phyloP scores from a whole-genome alignment of 163 green algal species.

The Chlamydomonas reinhardtii region DNA sequence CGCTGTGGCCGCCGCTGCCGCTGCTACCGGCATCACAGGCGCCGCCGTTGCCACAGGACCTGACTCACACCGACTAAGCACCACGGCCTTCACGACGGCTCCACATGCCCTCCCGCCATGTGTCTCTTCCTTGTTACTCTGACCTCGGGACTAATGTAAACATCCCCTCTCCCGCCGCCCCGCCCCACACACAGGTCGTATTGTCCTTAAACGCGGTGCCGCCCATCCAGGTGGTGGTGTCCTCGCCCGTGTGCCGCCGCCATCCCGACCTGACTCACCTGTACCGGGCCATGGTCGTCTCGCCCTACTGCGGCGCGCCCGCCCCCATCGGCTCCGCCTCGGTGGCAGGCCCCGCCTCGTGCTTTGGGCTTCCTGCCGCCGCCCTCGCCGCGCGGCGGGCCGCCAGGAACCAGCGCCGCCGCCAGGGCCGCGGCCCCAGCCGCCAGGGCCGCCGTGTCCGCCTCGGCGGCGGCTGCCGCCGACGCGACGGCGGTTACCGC shows the following conservation, averaged over 20 bases:
- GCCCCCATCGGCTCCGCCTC: too few species aligned
- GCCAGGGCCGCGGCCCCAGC: constrained; percentile 11
- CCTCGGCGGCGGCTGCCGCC: constrained; percentile 7
- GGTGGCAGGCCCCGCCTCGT: too few species aligned
- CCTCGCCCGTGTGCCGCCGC: constrained; percentile 31
- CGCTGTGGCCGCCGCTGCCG: too few species aligned
- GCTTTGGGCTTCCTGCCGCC: background rate
- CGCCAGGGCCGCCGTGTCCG: constrained; percentile 18
- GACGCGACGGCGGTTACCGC: constrained; percentile 4
- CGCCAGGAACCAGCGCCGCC: background rate
- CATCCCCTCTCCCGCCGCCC: too few species aligned
- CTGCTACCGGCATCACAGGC: too few species aligned
- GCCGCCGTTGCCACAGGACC: too few species aligned
- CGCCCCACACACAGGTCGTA: too few species aligned
- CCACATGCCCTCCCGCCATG: too few species aligned
- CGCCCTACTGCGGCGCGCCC: constrained; percentile 27
- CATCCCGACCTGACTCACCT: constrained; percentile 23
- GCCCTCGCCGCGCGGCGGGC: constrained; percentile 16
- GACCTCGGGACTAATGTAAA: too few species aligned
- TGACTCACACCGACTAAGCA: too few species aligned
- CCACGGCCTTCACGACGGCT: too few species aligned
- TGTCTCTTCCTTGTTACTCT: too few species aligned
- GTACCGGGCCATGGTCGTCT: constrained; percentile 47
- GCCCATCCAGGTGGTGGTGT: constrained; percentile 40
- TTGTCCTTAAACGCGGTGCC: constrained; percentile 41